These are phyloP conservation scores for Aspergillus sp. DNA, from an alignment of 2,329 filamentous ascomycete species.

Conservation along the genomic window DNA sequence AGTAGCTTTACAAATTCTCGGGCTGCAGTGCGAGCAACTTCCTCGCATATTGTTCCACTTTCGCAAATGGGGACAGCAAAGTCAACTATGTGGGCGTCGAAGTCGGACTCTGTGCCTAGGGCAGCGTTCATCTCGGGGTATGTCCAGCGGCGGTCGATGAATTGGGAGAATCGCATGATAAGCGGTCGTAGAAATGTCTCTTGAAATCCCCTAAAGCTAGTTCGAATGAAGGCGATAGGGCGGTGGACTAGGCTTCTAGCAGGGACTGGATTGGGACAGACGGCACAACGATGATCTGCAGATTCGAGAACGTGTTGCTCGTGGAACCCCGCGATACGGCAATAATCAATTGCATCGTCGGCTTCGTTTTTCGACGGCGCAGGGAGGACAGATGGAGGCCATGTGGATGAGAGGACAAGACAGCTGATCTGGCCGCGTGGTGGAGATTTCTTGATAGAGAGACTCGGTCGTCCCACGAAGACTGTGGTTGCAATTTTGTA, in stretches of 20 bases:
- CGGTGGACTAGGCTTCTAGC: constrained; percentile 14
- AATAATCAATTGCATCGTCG: constrained; percentile 9
- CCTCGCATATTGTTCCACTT: constrained; percentile 11
- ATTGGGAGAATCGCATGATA: constrained; percentile 12
- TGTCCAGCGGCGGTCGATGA: constrained; percentile 13
- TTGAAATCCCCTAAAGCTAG: neutral
- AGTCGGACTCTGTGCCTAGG: constrained; percentile 8
- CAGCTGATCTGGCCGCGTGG: constrained; percentile 9
- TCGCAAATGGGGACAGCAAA: constrained; percentile 17
- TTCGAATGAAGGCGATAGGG: constrained; percentile 13
- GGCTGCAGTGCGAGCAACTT: constrained; percentile 12
- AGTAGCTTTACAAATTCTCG: constrained; percentile 12
- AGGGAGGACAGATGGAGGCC: constrained; percentile 8
- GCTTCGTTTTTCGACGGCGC: constrained; percentile 3
- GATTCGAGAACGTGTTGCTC: constrained; percentile 13
- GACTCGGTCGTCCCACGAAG: constrained; percentile 13
- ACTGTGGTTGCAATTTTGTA: constrained; percentile 7
- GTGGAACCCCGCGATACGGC: constrained; percentile 11
- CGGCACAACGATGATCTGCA: constrained; percentile 14
- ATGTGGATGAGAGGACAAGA: constrained; percentile 14
- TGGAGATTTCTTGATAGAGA: constrained; percentile 3
- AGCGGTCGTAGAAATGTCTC: constrained; percentile 4
- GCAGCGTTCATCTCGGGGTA: constrained; percentile 10
- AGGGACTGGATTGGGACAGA: constrained; percentile 9
- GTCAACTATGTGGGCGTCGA: constrained; percentile 13